Conservation (phyloP, 2,329 filamentous ascomycete species). For the Colletotrichum sp. region DNA sequence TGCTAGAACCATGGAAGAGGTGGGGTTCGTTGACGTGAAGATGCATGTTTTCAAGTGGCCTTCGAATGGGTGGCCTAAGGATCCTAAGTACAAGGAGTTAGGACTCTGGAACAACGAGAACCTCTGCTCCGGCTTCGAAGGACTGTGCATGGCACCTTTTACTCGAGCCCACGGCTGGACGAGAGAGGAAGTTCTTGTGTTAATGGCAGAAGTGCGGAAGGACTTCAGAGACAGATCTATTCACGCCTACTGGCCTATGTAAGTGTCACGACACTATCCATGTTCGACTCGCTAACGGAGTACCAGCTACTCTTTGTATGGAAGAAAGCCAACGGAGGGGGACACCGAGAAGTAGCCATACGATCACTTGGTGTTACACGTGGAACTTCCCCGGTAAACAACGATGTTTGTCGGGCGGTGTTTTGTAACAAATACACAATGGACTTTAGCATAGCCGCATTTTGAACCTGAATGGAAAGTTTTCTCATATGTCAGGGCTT, state of each 20-base stretch:
- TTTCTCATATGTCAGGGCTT: too few species aligned
- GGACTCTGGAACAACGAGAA: conserved; percentile 27
- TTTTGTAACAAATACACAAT: too few species aligned
- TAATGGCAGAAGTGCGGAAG: conserved; percentile 33
- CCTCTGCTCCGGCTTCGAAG: conserved; percentile 33
- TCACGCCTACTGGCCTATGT: conserved; percentile 34
- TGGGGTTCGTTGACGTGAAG: conserved; percentile 34
- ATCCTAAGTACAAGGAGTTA: conserved; percentile 31
- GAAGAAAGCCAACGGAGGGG: neutral
- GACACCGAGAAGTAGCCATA: accelerated
- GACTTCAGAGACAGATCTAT: conserved; percentile 32
- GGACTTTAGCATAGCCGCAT: too few species aligned
- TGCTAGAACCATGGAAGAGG: conserved; percentile 26
- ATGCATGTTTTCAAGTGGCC: conserved; percentile 34
- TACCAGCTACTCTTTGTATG: neutral
- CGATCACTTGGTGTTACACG: too few species aligned
- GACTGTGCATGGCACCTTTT: conserved; percentile 38
- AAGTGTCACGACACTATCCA: too few species aligned
- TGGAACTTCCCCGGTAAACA: too few species aligned
- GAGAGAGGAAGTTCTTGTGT: conserved; percentile 31
- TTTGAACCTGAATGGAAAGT: too few species aligned
- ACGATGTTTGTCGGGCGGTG: accelerated
- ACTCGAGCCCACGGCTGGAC: conserved; percentile 34
- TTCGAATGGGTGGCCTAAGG: conserved; percentile 33
- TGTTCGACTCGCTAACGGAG: neutral